Percentiles rank a stretch among this genome's conserved stretches.
phyloP scores from a whole-genome alignment of 2,329 filamentous ascomycete species.

The Dactylellina sp. region DNA sequence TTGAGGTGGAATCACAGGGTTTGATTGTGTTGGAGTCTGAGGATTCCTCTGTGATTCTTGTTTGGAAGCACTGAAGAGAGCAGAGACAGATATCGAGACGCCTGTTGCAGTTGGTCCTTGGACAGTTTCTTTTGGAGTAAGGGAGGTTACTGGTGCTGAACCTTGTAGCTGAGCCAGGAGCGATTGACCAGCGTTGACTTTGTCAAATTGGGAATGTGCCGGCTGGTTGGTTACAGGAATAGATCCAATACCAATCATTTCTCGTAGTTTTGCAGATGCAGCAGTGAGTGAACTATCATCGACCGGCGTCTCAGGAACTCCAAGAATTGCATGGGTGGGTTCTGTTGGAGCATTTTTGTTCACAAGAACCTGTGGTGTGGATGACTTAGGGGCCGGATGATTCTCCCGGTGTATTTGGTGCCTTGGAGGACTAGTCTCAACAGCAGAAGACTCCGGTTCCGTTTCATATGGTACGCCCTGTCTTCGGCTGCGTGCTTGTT shows the following conservation, averaged over 20 bases:
- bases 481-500: constrained; percentile 48
- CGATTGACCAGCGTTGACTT: constrained; percentile 45
- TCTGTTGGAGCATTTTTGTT: not conserved
- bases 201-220: constrained; percentile 36
- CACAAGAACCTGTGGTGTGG: constrained; percentile 2
- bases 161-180: constrained; percentile 54
- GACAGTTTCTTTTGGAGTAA: constrained; percentile 18
- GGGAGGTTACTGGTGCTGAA: constrained; percentile 13
- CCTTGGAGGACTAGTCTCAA: constrained; percentile 50
- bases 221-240: constrained; percentile 7
- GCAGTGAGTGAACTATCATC: constrained; percentile 33
- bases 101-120: constrained; percentile 24
- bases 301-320: not conserved
- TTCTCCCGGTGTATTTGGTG: constrained; percentile 33
- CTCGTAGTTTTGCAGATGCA: constrained; percentile 46
- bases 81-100: constrained; percentile 40
- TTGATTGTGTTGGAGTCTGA: constrained; percentile 28
- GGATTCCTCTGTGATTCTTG: constrained; percentile 34
- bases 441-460: constrained; percentile 57
- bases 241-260: constrained; percentile 50
- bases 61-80: constrained; percentile 42
- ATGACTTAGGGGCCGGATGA: constrained; percentile 2
- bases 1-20: constrained; percentile 10
- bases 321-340: not conserved
- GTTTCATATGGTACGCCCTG: constrained; percentile 54